Conservation (phyloP, 352 stramenopile genomes). For the Phytophthora quininea region DNA sequence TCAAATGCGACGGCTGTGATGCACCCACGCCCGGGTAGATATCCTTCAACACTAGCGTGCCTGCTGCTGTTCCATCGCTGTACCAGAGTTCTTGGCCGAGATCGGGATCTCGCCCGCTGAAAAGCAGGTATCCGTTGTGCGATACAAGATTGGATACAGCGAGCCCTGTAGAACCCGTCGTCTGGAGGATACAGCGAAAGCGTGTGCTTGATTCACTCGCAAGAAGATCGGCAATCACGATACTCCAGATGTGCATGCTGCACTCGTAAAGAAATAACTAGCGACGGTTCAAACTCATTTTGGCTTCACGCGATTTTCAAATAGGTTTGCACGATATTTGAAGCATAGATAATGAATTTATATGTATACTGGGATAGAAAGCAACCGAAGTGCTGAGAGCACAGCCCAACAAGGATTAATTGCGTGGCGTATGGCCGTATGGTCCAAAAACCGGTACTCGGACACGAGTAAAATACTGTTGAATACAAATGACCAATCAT, state of each 20-base stretch:
- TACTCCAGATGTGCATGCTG: constrained; percentile 13
- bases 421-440: too few species aligned
- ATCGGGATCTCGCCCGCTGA: constrained; percentile 28
- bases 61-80: constrained; percentile 66
- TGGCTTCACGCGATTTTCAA: too few species aligned
- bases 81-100: constrained; percentile 76
- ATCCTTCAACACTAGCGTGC: constrained; percentile 75
- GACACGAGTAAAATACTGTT: too few species aligned
- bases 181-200: constrained; percentile 23
- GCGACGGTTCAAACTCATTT: too few species aligned
- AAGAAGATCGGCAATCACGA: constrained; percentile 37
- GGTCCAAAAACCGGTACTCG: too few species aligned
- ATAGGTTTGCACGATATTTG: too few species aligned
- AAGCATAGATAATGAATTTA: too few species aligned
- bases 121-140: constrained; percentile 31
- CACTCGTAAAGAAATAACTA: too few species aligned
- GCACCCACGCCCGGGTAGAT: constrained; percentile 44
- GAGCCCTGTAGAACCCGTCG: constrained; percentile 8
- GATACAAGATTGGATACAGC: constrained; percentile 30
- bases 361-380: too few species aligned
- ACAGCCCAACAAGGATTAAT: too few species aligned
- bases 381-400: too few species aligned
- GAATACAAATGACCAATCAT: too few species aligned
- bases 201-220: constrained; percentile 30
- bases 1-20: constrained; percentile 47